Evolutionary conservation across 768 basidiomycete genomes (phyloP).

Genomic region (Imleria badia): DNA sequence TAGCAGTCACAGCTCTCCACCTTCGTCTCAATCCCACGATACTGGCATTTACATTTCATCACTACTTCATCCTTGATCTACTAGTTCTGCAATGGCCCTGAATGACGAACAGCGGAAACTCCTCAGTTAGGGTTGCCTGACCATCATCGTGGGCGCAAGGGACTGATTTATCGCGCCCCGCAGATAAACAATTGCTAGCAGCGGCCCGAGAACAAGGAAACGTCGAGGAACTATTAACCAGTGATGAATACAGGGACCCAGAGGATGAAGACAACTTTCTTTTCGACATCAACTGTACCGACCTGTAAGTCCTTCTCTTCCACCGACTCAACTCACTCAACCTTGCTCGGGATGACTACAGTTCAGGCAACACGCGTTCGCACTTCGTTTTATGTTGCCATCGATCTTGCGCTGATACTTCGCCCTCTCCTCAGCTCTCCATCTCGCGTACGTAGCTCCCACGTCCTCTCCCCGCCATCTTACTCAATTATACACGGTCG

Average conservation of each 20-base stretch:
- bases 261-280: slow-evolving; percentile 16
- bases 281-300: slow-evolving; percentile 33
- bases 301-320: slow-evolving; percentile 22
- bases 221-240: slow-evolving; percentile 26
- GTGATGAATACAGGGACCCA: slow-evolving; percentile 21
- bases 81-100: slow-evolving; percentile 14
- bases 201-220: slow-evolving; percentile 26
- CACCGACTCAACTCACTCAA: background rate
- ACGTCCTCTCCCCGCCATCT: background rate
- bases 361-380: slow-evolving; percentile 33
- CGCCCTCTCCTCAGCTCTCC: slow-evolving; percentile 23
- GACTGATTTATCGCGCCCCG: background rate
- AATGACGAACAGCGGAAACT: slow-evolving; percentile 13
- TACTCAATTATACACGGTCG: background rate
- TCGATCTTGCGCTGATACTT: slow-evolving; percentile 13
- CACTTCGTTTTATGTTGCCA: background rate
- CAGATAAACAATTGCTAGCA: slow-evolving; percentile 27
- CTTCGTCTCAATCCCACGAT: background rate
- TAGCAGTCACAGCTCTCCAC: background rate
- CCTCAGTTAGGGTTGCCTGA: slow-evolving; percentile 17
- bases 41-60: background rate
- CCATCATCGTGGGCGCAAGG: background rate
- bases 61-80: background rate
- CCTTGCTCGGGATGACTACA: background rate
- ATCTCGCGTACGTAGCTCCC: slow-evolving; percentile 30